Base-by-base conservation (phyloP, 331 rosid genomes). In the Ulmus americana region DNA sequence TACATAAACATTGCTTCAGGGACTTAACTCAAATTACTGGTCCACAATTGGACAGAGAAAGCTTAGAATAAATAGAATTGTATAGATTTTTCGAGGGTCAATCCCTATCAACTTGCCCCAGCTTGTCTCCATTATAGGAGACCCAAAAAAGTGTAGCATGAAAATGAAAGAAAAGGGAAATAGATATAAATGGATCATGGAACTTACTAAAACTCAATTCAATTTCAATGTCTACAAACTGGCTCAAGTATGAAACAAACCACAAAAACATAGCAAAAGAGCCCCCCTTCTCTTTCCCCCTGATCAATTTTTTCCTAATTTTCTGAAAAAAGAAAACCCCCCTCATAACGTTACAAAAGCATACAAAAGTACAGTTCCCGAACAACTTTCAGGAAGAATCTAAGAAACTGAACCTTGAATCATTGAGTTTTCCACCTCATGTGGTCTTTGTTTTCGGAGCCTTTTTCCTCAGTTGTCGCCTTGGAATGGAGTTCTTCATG, bases 401-500 rank as follows among this genome's bases (percentile, higher is more conserved):
- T 45, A 45, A 39, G 53, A 59, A 74, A 50, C 60, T 38, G 54
- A 60, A 59, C 63, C 62, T 18, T 40, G 6, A 6, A 8, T 46
- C 50, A 44, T 51, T 42, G 1, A 52, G 51, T 9, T 43, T 13
- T 65, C 68, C 12, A 69, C 71, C 67, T 77, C 71, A 83, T 18
- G 71, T 70, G 51, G 87, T 74, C 70, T 86, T 86, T 5, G 79
- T 67, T 63, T 86, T 86, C 8, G 77, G 75, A 55, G 74, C 70
- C 76, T 74, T 83, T 74, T 70, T 83, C 71, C 65, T 74, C 46
- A 68, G 70, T 55, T 70, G 86, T 50, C 81, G 73, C 74, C 77
- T 79, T 1, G 85, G 87, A 42, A 61, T 49, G 47, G 87, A 78
- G 45, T 80, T 67, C 78, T 62, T 83, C 94, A 86, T 83, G 49